Evolutionary conservation across 2,329 filamentous ascomycete genomes (phyloP), one percentile per base, ranked within the genome.

Genomic region (Aspergillus cejpii): DNA sequence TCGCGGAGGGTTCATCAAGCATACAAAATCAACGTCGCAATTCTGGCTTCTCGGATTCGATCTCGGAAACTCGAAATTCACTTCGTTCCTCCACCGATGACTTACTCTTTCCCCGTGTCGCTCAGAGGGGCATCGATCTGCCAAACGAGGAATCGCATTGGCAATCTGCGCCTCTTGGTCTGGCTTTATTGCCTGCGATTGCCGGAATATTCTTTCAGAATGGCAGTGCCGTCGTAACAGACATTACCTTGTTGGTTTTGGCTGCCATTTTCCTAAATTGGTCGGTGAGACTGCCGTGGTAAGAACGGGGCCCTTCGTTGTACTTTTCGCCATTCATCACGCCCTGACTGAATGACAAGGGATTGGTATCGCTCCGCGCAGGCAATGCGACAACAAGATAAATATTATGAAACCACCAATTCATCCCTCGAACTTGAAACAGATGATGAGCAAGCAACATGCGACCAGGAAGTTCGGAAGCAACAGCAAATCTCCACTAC

Each of bases 201-300:
- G 87, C 81, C 1, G 91, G 90, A 0, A 68, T 94, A 39, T 72
- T 96, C 45, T 94, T 95, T 63, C 79, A 85, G 49, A 86, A 94
- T 69, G 91, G 91, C 10, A 84, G 83, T 55, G 79, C 84, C 1
- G 76, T 96, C 49, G 80, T 90, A 43, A 95, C 89, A 0, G 91
- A 97, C 65, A 69, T 94, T 21, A 84, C 92, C 56, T 73, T 97
- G 26, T 70, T 97, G 24, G 81, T 78, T 2, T 67, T 97, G 49
- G 86, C 87, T 2, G 87, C 84, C 3, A 77, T 96, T 36, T 94
- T 96, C 59, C 73, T 97, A 50, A 90, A 95, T 63, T 96, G 89
- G 87, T 90, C 87, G 39, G 84, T 96, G 34, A 84, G 87, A 44
- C 74, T 92, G 54, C 91, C 91, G 56, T 97, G 91, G 90, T 90